Base-by-base conservation (phyloP, 1,284 basidiomycete genomes). In the Leccinum pseudoinsigne region DNA sequence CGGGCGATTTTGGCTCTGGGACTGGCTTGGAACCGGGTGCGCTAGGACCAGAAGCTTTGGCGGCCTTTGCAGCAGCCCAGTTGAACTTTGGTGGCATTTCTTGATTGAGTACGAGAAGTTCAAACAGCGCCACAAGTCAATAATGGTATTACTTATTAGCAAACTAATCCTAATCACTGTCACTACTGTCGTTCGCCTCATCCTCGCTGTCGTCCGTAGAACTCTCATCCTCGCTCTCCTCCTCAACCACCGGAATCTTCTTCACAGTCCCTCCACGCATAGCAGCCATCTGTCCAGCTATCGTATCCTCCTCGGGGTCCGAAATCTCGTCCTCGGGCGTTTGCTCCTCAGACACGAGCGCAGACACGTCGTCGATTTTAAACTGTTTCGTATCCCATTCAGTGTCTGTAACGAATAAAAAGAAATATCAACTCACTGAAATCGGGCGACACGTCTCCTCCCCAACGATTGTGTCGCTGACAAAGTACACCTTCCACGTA, bases 241-340 rank as follows among this genome's bases (percentile, higher is more conserved):
- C 79, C 5, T 72, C 76, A 4, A 76, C 53, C 5, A 28, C 76
- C 5, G 68, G 69, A 0, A 71, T 75, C 65, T 81, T 86, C 84
- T 95, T 97, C 61, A 98, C 95, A 45, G 86, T 76, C 14, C 90
- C 92, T 5, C 97, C 97, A 60, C 94, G 89, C 94, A 99, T 97
- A 58, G 90, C 86, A 3, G 97, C 96, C 95, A 99, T 98, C 81
- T 99, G 97, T 4, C 97, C 97, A 3, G 96, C 97, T 55, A 99
- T 80, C 26, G 89, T 86, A 77, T 97, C 96, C 77, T 98, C 96
- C 57, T 98, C 96, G 0, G 95, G 95, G 61, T 97, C 95, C 1
- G 94, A 97, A 66, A 98, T 98, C 63, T 96, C 94, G 72, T 97
- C 95, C 57, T 96, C 95, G 14, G 78, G 81, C 21, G 79, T 84